A percentile compares a stretch with the other conserved stretches of the same genome.
phyloP scores from a whole-genome alignment of 2,329 filamentous ascomycete genomes.

The Aureobasidium sp. region DNA sequence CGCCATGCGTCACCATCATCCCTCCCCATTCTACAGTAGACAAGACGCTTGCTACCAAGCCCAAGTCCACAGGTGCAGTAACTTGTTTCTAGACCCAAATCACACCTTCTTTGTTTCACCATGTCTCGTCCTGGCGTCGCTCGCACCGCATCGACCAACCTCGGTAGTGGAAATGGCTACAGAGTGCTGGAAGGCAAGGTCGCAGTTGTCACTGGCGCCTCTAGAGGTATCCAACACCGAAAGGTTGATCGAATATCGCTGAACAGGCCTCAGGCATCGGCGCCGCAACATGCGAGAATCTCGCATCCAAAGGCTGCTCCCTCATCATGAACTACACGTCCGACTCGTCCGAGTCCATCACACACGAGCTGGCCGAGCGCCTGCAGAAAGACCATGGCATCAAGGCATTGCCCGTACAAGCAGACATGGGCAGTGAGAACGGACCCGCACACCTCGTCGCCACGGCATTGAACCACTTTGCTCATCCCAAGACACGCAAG shows the following conservation, averaged over 20 bases:
- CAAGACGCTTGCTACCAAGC: not conserved
- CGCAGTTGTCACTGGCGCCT: slow-evolving; percentile 72
- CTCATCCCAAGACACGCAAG: slow-evolving; percentile 44
- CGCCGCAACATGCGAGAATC: slow-evolving; percentile 56
- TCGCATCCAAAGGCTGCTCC: slow-evolving; percentile 65
- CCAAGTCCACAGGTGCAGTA: not conserved
- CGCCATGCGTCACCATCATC: too few relatives aligned
- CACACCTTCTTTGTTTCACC: not conserved
- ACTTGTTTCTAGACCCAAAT: too few relatives aligned
- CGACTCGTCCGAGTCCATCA: slow-evolving; percentile 48
- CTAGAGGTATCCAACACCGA: slow-evolving; percentile 52
- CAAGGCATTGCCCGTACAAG: slow-evolving; percentile 57
- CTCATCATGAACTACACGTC: slow-evolving; percentile 68
- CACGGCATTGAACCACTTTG: slow-evolving; percentile 53
- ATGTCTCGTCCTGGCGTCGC: slow-evolving; percentile 34
- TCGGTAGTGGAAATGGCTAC: slow-evolving; percentile 26
- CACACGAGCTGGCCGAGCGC: slow-evolving; percentile 47
- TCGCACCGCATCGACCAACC: slow-evolving; percentile 36
- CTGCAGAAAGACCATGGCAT: slow-evolving; percentile 54
- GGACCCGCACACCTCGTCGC: slow-evolving; percentile 55
- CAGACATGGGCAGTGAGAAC: slow-evolving; percentile 59
- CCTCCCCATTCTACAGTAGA: too few relatives aligned
- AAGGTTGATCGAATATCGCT: not conserved
- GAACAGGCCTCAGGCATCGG: slow-evolving; percentile 54
- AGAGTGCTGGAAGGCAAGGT: slow-evolving; percentile 60